Percentiles rank a stretch among this genome's conserved stretches.
Conservation (phyloP, 106 monocot species). For the Apostasia shenzhenica region DNA sequence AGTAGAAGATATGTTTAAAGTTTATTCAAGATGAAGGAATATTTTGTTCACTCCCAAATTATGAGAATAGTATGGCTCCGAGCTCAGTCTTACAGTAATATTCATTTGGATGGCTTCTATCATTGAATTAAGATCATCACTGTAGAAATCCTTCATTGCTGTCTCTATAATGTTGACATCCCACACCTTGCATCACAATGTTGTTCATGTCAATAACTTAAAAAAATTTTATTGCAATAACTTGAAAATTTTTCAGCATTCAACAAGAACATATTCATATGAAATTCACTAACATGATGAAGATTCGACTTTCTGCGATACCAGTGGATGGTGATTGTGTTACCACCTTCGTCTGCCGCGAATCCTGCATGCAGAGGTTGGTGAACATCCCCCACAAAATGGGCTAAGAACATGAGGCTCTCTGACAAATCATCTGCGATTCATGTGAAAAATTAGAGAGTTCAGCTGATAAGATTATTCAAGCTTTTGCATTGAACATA, state of each 20-base stretch:
- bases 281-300: slow-evolving; percentile 43
- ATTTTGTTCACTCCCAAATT: neutral
- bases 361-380: slow-evolving; percentile 69
- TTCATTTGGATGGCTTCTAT: slow-evolving; percentile 48
- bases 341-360: slow-evolving; percentile 71
- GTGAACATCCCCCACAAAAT: slow-evolving; percentile 82
- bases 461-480: too few relatives aligned
- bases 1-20: neutral
- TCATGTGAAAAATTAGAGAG: neutral
- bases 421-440: slow-evolving; percentile 67
- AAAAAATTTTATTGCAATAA: neutral
- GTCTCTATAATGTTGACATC: slow-evolving; percentile 61
- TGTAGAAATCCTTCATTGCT: slow-evolving; percentile 48
- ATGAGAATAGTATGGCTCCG: neutral
- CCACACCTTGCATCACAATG: slow-evolving; percentile 39
- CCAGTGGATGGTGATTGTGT: slow-evolving; percentile 73
- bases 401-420: slow-evolving; percentile 82
- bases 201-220: neutral
- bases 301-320: slow-evolving; percentile 79
- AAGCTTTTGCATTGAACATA: too few relatives aligned
- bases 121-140: slow-evolving; percentile 36
- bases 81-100: slow-evolving; percentile 24
- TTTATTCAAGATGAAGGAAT: too few relatives aligned
- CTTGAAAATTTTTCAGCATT: neutral
- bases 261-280: neutral